These are phyloP conservation scores for Stagonosporopsis chrysanthemi DNA, from an alignment of 2,329 filamentous ascomycete species.

Conservation along the genomic window DNA sequence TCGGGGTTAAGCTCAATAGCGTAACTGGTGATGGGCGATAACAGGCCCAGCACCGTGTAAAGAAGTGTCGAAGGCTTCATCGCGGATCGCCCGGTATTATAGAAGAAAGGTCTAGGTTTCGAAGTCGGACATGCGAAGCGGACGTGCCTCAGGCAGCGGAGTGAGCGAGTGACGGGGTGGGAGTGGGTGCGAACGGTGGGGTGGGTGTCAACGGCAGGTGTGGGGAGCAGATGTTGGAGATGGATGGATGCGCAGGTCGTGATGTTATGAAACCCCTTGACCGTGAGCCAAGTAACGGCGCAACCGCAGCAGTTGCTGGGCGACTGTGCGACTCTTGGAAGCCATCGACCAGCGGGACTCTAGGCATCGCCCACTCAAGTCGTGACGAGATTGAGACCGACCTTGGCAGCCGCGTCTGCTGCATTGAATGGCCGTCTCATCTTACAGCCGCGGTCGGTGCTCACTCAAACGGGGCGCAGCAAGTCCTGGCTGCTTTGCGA, in stretches of 20 bases:
- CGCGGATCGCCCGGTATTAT: conserved; percentile 19
- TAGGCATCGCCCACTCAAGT: conserved; percentile 11
- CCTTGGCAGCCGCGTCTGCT: conserved; percentile 10
- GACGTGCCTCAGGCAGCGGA: conserved; percentile 12
- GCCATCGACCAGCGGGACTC: conserved; percentile 9
- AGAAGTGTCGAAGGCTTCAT: conserved; percentile 32
- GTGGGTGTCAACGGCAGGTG: conserved; percentile 5
- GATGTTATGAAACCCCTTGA: conserved; percentile 30
- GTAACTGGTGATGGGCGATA: conserved; percentile 24
- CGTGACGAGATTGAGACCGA: conserved; percentile 6
- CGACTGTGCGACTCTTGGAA: conserved; percentile 31
- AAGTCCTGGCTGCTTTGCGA: background rate
- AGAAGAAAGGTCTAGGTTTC: background rate
- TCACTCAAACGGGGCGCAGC: conserved; percentile 11
- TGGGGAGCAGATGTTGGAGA: conserved; percentile 3
- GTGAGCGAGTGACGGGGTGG: conserved; percentile 22
- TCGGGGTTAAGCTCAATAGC: conserved; percentile 31
- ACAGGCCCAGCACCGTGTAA: conserved; percentile 24
- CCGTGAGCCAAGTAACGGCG: conserved; percentile 27
- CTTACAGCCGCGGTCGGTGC: conserved; percentile 16
- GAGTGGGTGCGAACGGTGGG: conserved; percentile 1
- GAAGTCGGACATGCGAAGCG: conserved; percentile 19
- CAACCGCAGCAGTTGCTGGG: conserved; percentile 27
- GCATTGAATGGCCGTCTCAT: conserved; percentile 19
- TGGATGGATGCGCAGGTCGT: conserved; percentile 15